phyloP scores from a whole-genome alignment of 2,329 filamentous ascomycete species.

The Fusarium sp. region DNA sequence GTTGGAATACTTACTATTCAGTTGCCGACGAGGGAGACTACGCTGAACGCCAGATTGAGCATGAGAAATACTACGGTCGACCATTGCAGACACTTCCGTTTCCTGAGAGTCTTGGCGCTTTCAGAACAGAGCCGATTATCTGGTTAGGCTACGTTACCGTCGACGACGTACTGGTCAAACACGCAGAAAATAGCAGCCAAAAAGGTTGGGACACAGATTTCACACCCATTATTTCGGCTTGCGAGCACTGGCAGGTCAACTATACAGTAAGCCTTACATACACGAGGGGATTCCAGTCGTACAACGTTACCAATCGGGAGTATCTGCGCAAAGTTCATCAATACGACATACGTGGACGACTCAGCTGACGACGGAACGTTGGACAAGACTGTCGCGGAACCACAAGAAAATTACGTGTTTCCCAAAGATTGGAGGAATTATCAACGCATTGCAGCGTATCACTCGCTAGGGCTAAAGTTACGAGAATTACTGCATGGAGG shows the following conservation, averaged over 20 bases:
- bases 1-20: slow-evolving; percentile 21
- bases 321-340: slow-evolving; percentile 28
- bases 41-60: slow-evolving; percentile 1
- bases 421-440: slow-evolving; percentile 9
- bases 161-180: slow-evolving; percentile 1
- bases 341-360: slow-evolving; percentile 16
- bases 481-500: slow-evolving; percentile 16
- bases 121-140: slow-evolving; percentile 27
- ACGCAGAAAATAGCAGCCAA: neutral
- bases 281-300: slow-evolving; percentile 27
- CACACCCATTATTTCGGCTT: slow-evolving; percentile 18
- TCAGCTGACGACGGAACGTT: slow-evolving; percentile 8
- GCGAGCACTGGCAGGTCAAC: slow-evolving; percentile 32
- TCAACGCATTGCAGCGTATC: slow-evolving; percentile 15
- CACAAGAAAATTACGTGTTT: slow-evolving; percentile 19
- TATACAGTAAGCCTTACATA: slow-evolving; percentile 30
- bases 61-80: neutral
- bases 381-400: slow-evolving; percentile 19
- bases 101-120: slow-evolving; percentile 14
- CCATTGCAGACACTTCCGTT: neutral
- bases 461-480: slow-evolving; percentile 17
- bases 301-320: slow-evolving; percentile 17
- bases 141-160: slow-evolving; percentile 34
- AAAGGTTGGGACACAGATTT: slow-evolving; percentile 15
- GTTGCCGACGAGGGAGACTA: slow-evolving; percentile 26